A percentile compares a stretch with the other conserved stretches of the same genome.
phyloP scores from a whole-genome alignment of 306 rosid genomes.

The Medicago ruthenica region DNA sequence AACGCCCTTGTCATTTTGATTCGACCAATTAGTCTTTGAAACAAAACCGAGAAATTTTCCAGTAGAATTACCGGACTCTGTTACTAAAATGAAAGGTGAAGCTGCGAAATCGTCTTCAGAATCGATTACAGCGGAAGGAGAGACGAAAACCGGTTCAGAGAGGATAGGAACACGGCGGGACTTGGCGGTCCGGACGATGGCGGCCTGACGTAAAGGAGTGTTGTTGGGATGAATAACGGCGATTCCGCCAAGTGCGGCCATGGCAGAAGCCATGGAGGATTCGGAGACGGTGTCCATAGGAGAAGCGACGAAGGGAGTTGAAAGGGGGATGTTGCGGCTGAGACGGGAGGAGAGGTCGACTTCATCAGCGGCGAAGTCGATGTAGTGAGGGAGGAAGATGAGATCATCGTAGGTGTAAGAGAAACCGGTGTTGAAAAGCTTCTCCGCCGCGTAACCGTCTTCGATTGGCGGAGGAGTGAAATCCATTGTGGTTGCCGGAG shows the following conservation, averaged over 20 bases:
- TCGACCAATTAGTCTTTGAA: constrained; percentile 54
- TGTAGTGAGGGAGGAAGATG: constrained; percentile 89
- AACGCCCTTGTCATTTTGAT: constrained; percentile 46
- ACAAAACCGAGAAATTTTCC: constrained; percentile 71
- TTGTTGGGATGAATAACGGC: constrained; percentile 72
- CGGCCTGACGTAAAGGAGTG: constrained; percentile 57
- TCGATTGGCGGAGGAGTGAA: constrained; percentile 55
- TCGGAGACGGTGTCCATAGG: constrained; percentile 96
- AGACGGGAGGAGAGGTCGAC: constrained; percentile 66
- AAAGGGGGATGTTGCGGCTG: constrained; percentile 63
- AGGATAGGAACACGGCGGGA: constrained; percentile 78
- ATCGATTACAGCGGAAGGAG: constrained; percentile 53
- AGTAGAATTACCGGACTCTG: constrained; percentile 53
- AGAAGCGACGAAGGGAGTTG: constrained; percentile 84
- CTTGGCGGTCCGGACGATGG: constrained; percentile 68
- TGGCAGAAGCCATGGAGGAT: constrained; percentile 72
- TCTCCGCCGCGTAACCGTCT: constrained; percentile 79
- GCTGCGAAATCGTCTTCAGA: constrained; percentile 53
- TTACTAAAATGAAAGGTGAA: constrained; percentile 65
- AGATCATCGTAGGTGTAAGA: constrained; percentile 94
- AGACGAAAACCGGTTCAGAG: constrained; percentile 56
- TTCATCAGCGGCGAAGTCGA: constrained; percentile 80
- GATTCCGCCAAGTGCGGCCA: constrained; percentile 84
- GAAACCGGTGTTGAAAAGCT: constrained; percentile 79
- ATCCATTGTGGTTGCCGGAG: constrained; percentile 35